Percentiles rank a stretch among this genome's conserved stretches.
Evolutionary conservation across 352 stramenopile species (phyloP).

Genomic region (Globisporangium solare): DNA sequence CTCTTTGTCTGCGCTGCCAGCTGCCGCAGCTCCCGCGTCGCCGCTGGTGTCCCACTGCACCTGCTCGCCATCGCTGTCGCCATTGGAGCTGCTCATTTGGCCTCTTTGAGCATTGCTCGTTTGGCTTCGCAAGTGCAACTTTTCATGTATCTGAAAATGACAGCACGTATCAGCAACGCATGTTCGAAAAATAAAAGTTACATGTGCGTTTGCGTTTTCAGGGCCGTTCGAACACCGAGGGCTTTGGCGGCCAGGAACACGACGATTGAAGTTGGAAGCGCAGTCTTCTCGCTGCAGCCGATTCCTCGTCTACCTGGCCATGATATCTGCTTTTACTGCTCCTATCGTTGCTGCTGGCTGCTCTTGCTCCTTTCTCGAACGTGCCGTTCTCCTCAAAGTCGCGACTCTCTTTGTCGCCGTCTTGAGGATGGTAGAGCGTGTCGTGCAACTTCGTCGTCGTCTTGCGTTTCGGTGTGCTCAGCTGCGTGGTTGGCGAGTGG

Average conservation of each 20-base stretch:
- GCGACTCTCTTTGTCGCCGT: neutral
- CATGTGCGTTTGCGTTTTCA: neutral
- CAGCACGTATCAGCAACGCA: neutral
- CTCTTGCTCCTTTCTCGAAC: neutral
- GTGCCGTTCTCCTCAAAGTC: neutral
- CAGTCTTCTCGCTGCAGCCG: conserved; percentile 8
- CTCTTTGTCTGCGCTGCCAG: too few relatives aligned
- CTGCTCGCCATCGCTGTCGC: neutral
- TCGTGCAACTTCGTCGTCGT: neutral
- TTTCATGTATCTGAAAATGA: neutral
- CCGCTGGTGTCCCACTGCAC: neutral
- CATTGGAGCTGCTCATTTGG: neutral
- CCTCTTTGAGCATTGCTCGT: neutral
- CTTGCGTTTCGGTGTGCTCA: neutral
- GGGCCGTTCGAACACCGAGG: conserved; percentile 26
- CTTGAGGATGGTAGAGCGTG: neutral
- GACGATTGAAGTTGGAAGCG: conserved; percentile 26
- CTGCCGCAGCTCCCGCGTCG: neutral
- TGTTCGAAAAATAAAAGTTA: too few relatives aligned
- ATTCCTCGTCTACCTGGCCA: neutral
- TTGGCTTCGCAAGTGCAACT: neutral
- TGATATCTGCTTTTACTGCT: conserved; percentile 3
- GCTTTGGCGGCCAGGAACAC: conserved; percentile 35
- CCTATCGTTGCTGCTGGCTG: conserved; percentile 12
- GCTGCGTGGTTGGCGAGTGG: neutral